These are phyloP conservation scores for Alternaria tenuissima DNA, from an alignment of 2,329 filamentous ascomycete genomes.

Conservation along the genomic window DNA sequence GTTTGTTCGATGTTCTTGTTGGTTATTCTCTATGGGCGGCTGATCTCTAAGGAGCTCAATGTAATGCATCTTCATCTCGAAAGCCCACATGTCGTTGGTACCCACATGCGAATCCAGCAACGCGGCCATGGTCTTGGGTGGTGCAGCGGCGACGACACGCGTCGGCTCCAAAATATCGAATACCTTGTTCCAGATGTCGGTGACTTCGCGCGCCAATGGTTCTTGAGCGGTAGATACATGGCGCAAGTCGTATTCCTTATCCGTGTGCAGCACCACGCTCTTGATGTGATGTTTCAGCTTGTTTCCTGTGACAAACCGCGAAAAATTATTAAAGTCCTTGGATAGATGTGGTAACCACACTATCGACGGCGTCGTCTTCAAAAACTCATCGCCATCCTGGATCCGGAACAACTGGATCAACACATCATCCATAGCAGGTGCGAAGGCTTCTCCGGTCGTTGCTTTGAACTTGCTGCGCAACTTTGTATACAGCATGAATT, in stretches of 20 bases:
- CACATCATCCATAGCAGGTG: conserved; percentile 42
- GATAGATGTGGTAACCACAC: conserved; percentile 46
- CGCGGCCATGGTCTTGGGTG: conserved; percentile 68
- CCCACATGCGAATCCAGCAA: conserved; percentile 67
- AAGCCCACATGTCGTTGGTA: conserved; percentile 68
- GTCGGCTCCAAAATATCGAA: conserved; percentile 41
- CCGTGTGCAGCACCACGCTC: conserved; percentile 58
- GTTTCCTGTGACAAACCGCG: conserved; percentile 28
- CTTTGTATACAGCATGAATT: conserved; percentile 43
- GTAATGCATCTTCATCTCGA: conserved; percentile 69
- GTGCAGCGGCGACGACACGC: conserved; percentile 57
- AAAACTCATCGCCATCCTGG: conserved; percentile 41
- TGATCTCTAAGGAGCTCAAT: conserved; percentile 55
- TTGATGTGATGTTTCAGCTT: conserved; percentile 51
- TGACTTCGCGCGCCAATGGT: conserved; percentile 61
- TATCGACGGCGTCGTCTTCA: conserved; percentile 33
- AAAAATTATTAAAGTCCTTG: conserved; percentile 19
- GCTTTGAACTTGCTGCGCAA: conserved; percentile 47
- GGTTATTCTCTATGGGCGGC: conserved; percentile 10
- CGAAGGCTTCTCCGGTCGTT: conserved; percentile 37
- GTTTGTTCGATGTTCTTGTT: conserved; percentile 17
- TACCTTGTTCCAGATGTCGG: conserved; percentile 41
- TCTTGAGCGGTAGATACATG: conserved; percentile 38
- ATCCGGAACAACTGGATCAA: conserved; percentile 45
- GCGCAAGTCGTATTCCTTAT: conserved; percentile 49